Evolutionary conservation across 2,329 filamentous ascomycete genomes (phyloP), one percentile per base, ranked within the genome.

Genomic region (Fusarium redolens): DNA sequence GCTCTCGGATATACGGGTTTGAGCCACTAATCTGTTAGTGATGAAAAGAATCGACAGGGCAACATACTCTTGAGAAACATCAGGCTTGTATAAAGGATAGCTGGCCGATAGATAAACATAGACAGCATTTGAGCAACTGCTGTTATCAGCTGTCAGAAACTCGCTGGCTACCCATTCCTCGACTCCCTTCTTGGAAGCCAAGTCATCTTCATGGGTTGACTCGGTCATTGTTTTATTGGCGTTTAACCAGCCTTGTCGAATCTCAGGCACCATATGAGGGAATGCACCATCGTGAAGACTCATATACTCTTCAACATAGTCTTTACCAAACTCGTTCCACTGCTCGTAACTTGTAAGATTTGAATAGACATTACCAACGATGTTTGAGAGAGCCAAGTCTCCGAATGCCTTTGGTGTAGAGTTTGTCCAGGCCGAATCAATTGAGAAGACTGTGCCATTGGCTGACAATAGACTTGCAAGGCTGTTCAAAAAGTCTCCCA

Each of bases 31-130:
- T 30, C 1, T 12, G 47, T 71, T 63, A 71, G 68, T 1, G 20
- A 1, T 15, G 20, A 3, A 25, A 1, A 2, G 5, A 9, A 12
- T 9, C 0, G 17, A 14, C 0, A 7, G 22, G 6, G 15, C 8
- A 1, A 14, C 68, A 35, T 48, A 71, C 68, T 71, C 63, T 51
- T 43, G 12, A 0, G 68, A 68, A 28, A 71, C 55, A 25, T 71
- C 68, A 1, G 68, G 62, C 18, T 71, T 71, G n/a, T 71, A 71
- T 9, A 17, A 31, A n/a, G 28, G 33, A 5, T 17, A 8, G 7
- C 35, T 44, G 11, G 48, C 18, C 0, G 35, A 40, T 0, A 71
- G n/a, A 28, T 71, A 71, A 15, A 71, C 38, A 4, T 71, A 71
- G 5, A 71, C 18, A 10, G 57, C 68, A 2, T 56, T 71, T 1